Conservation (phyloP, 176 grass and related monocot genomes). For the Carex scoparia region DNA sequence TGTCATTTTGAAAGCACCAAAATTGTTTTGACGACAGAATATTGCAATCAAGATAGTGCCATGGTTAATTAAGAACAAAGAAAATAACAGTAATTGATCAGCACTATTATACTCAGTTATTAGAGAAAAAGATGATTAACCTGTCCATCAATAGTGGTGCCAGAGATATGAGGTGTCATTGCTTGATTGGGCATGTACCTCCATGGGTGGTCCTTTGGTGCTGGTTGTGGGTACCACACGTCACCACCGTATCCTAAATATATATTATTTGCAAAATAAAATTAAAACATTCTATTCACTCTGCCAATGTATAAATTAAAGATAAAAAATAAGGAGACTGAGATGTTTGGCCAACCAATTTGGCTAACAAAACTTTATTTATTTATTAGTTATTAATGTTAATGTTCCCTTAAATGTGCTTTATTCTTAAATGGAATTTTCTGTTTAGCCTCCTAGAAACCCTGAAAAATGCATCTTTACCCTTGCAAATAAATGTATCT, state of each 20-base stretch:
- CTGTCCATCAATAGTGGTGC: conserved; percentile 83
- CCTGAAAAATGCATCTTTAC: neutral
- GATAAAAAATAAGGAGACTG: neutral
- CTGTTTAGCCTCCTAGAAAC: neutral
- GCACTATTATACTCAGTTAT: neutral
- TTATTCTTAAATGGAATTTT: neutral
- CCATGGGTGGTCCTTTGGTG: conserved; percentile 86
- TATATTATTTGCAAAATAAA: neutral
- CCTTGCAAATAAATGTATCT: neutral
- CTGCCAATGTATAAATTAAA: neutral
- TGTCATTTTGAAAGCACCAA: neutral
- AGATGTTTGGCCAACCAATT: neutral
- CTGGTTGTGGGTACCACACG: conserved; percentile 86
- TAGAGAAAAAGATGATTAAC: conserved; percentile 17
- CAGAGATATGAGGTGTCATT: conserved; percentile 85
- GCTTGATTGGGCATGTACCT: conserved; percentile 91
- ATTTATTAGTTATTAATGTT: neutral
- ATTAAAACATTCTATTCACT: neutral
- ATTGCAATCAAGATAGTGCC: neutral
- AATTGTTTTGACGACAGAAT: neutral
- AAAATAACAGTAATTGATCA: neutral
- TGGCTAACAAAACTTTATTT: neutral
- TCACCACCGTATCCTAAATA: conserved; percentile 70
- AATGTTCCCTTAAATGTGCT: neutral
- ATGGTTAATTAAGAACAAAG: neutral